phyloP scores from a whole-genome alignment of 2,329 filamentous ascomycete species.

The Calonectria henricotiae region DNA sequence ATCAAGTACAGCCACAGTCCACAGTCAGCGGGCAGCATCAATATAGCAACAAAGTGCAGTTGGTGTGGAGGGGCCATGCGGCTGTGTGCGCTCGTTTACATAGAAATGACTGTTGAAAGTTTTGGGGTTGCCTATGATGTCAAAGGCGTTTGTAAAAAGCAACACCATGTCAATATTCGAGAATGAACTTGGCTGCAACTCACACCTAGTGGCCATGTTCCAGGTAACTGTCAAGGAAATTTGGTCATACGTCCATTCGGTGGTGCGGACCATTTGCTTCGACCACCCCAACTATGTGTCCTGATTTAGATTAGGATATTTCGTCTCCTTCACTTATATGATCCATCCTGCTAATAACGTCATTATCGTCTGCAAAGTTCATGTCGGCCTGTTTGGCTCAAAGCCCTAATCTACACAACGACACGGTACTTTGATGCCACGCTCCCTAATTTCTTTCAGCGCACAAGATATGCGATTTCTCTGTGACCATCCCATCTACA shows the following conservation, averaged over 20 bases:
- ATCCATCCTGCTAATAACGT: too few relatives aligned
- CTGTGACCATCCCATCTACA: too few relatives aligned
- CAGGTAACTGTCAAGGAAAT: background rate
- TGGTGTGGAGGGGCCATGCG: background rate
- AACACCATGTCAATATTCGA: background rate
- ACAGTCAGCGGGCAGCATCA: slow-evolving; percentile 13
- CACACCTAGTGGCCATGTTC: background rate
- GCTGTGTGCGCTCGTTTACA: background rate
- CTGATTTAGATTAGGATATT: too few relatives aligned
- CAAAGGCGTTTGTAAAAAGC: background rate
- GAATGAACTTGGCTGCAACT: background rate
- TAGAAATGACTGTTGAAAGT: background rate
- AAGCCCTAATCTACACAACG: too few relatives aligned
- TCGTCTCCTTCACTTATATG: too few relatives aligned
- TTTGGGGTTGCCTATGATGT: background rate
- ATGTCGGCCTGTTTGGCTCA: too few relatives aligned
- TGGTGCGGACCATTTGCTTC: background rate
- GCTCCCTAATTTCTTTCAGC: too few relatives aligned
- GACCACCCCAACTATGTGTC: too few relatives aligned
- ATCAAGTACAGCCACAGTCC: slow-evolving; percentile 15
- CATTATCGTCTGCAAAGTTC: too few relatives aligned
- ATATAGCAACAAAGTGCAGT: slow-evolving; percentile 13
- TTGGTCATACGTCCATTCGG: background rate
- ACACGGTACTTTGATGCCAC: too few relatives aligned
- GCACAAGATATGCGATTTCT: too few relatives aligned